A percentile compares a stretch with the other conserved stretches of the same genome.
phyloP scores from a whole-genome alignment of 2,329 filamentous ascomycete genomes.

The Exserohilum turcica region DNA sequence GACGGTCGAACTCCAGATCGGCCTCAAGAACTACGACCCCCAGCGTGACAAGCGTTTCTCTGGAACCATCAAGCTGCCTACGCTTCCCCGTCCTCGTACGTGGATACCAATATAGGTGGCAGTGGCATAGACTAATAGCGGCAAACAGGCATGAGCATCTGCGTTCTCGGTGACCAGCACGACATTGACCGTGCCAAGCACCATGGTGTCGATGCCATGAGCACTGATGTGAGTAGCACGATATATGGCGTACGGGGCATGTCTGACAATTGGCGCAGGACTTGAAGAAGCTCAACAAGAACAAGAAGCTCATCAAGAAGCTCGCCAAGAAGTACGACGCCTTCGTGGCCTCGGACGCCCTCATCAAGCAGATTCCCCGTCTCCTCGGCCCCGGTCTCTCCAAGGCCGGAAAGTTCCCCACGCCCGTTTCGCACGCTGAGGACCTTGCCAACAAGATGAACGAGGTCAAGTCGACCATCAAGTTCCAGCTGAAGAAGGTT shows the following conservation, averaged over 20 bases:
- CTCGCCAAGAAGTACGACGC: constrained; percentile 99
- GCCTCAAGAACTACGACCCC: constrained; percentile 67
- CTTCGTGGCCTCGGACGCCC: constrained; percentile 93
- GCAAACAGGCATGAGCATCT: constrained; percentile 46
- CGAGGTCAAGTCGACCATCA: constrained; percentile 99
- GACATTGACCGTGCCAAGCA: constrained; percentile 99
- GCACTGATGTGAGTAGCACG: constrained; percentile 64
- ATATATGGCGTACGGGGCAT: background rate
- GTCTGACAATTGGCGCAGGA: constrained; percentile 54
- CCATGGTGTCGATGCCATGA: constrained; percentile 98
- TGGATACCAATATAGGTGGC: background rate
- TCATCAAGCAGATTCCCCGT: constrained; percentile 99
- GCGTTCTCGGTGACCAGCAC: constrained; percentile 90
- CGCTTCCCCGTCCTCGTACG: constrained; percentile 73
- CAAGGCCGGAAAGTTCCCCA: constrained; percentile 98
- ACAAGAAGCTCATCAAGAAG: constrained; percentile 99
- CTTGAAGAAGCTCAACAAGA: constrained; percentile 99
- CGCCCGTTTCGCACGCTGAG: constrained; percentile 94
- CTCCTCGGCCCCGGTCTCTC: constrained; percentile 74
- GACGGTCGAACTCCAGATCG: constrained; percentile 74
- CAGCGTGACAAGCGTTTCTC: constrained; percentile 99
- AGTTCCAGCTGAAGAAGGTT: constrained; percentile 99
- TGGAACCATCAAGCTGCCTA: constrained; percentile 94
- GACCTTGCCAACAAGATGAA: constrained; percentile 94
- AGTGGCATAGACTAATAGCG: constrained; percentile 12